phyloP scores from a whole-genome alignment of 371 early-diverging fungal genomes.

The Coemansia sp. region DNA sequence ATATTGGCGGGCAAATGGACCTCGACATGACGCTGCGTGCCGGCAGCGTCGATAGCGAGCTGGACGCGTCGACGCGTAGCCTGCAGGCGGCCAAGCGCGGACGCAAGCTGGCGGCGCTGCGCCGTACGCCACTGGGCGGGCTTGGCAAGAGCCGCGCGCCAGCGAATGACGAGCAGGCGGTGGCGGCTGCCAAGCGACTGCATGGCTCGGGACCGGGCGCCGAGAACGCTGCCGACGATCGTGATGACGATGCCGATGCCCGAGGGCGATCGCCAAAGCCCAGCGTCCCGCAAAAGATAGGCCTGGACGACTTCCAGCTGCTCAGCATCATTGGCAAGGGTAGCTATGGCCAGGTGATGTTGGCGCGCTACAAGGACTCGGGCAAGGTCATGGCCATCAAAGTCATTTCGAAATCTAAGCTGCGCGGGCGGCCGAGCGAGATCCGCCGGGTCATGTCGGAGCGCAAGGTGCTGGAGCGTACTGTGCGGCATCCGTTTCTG shows the following conservation, averaged over 20 bases:
- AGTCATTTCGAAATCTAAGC: constrained; percentile 84
- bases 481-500: constrained; percentile 84
- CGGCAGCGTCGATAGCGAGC: constrained; percentile 37
- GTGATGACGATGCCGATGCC: constrained; percentile 12
- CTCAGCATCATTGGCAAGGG: constrained; percentile 90
- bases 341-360: constrained; percentile 96
- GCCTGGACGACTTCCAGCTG: constrained; percentile 55
- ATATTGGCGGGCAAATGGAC: constrained; percentile 15
- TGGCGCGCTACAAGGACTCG: constrained; percentile 85
- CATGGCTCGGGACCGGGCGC: constrained; percentile 16
- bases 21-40: constrained; percentile 29
- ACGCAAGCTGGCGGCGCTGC: constrained; percentile 33
- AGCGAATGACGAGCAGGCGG: constrained; percentile 7
- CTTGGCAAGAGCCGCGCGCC: constrained; percentile 25
- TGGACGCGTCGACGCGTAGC: constrained; percentile 11
- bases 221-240: background rate
- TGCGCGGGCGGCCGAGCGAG: constrained; percentile 46
- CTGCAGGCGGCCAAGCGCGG: constrained; percentile 25
- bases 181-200: constrained; percentile 13
- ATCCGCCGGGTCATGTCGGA: constrained; percentile 52
- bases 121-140: constrained; percentile 32
- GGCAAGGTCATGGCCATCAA: constrained; percentile 94
- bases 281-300: constrained; percentile 5
- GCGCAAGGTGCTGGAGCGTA: constrained; percentile 50
- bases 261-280: constrained; percentile 12